Percentiles rank a stretch among this genome's conserved stretches.
phyloP scores from a whole-genome alignment of 352 stramenopile genomes.

The Globisporangium ultimum region DNA sequence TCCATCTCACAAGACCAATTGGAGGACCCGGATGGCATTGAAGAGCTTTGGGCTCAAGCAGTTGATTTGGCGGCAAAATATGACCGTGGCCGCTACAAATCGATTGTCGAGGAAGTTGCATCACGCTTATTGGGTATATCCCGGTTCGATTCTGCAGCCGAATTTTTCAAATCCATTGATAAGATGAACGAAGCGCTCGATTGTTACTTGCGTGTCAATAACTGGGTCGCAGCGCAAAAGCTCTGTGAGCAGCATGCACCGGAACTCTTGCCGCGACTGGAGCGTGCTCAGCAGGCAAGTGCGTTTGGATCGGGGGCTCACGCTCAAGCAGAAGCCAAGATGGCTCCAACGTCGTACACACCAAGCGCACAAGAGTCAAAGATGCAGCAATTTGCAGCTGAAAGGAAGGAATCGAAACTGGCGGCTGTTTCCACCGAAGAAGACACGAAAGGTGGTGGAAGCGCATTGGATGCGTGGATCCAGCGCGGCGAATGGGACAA shows the following conservation, averaged over 20 bases:
- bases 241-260: constrained; percentile 78
- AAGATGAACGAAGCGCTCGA: constrained; percentile 92
- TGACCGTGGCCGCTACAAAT: constrained; percentile 84
- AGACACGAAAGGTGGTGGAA: constrained; percentile 31
- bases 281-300: constrained; percentile 79
- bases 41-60: constrained; percentile 88
- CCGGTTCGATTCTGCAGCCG: constrained; percentile 83
- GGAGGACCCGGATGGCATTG: constrained; percentile 58
- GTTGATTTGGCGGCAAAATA: constrained; percentile 88
- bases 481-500: constrained; percentile 93
- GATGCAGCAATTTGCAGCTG: constrained; percentile 24
- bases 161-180: constrained; percentile 87
- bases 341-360: constrained; percentile 38
- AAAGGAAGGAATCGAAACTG: constrained; percentile 59
- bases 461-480: constrained; percentile 89
- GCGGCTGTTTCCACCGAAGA: constrained; percentile 14
- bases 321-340: constrained; percentile 54
- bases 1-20: constrained; percentile 75
- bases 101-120: constrained; percentile 87
- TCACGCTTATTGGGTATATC: constrained; percentile 78
- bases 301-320: constrained; percentile 56
- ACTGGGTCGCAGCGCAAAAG: constrained; percentile 71
- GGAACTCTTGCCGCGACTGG: constrained; percentile 72
- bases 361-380: constrained; percentile 49
- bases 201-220: constrained; percentile 77